Conservation (phyloP, 441 rosid species). For the Pelargonium hybrid region DNA sequence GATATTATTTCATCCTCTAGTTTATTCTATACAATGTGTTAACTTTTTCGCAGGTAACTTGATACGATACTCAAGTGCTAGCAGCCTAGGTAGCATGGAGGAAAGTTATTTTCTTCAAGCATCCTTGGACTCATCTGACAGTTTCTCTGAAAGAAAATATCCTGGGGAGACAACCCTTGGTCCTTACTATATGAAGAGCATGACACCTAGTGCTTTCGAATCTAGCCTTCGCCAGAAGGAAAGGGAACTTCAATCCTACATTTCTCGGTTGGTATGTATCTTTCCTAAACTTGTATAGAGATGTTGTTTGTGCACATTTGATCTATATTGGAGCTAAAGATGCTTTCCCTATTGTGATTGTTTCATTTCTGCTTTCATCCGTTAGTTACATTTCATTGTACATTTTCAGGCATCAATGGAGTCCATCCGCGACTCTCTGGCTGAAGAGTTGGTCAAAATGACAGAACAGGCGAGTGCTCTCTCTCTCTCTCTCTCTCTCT, state of each 20-base stretch:
- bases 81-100: slow-evolving; percentile 92
- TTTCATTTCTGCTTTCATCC: background rate
- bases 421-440: slow-evolving; percentile 89
- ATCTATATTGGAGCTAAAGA: background rate
- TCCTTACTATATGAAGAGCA: slow-evolving; percentile 83
- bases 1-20: background rate
- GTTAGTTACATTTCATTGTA: slow-evolving; percentile 17
- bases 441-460: slow-evolving; percentile 91
- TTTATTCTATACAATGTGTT: slow-evolving; percentile 13
- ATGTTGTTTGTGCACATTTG: background rate
- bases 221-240: slow-evolving; percentile 94
- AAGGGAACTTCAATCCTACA: slow-evolving; percentile 94
- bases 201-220: slow-evolving; percentile 88
- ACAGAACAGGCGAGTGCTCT: slow-evolving; percentile 62
- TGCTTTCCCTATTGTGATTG: background rate
- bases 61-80: slow-evolving; percentile 64
- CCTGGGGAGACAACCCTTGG: slow-evolving; percentile 51
- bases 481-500: background rate
- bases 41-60: slow-evolving; percentile 45
- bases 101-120: slow-evolving; percentile 94
- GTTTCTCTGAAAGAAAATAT: slow-evolving; percentile 62
- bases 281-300: background rate
- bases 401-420: slow-evolving; percentile 73
- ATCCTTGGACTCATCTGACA: slow-evolving; percentile 78
- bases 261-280: slow-evolving; percentile 83